Evolutionary conservation across 345 rosid genomes (phyloP), one percentile per base, ranked within the genome.

Genomic region (Citrus trifoliata): DNA sequence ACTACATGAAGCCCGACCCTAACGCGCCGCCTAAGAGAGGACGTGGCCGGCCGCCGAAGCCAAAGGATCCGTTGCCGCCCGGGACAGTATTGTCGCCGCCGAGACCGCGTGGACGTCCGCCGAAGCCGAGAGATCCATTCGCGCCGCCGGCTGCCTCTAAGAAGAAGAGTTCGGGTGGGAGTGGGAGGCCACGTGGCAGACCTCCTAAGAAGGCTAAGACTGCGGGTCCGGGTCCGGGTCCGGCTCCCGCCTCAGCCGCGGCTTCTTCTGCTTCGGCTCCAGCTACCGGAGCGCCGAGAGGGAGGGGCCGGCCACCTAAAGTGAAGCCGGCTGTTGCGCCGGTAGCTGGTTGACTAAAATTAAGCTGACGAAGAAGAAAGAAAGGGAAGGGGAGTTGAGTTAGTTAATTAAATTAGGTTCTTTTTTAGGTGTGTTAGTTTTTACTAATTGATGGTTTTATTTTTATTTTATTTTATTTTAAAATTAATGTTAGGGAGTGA

Each of bases 11-110:
- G 66, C 96, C 95, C 0, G 86, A 89, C 82, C 95, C 93, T 0
- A 78, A 86, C 65, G 90, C 93, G n/a, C 97, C 97, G 0, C 93
- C 96, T 4, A 93, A 88, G 83, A 85, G 99, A 32, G 97, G 98
- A 51, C 96, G 98, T 6, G 96, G 99, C 59, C 93, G 98, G 35
- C 99, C 99, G 4, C 95, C 98, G 0, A 95, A 93, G 81, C 84
- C 93, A 0, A 92, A 88, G 77, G 76, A 12, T 0, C 81, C 88
- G 0, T 3, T 79, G 1, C 89, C 88, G 4, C 80, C 85, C 0
- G 85, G 88, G 0, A 27, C 76, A 6, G 86, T 77, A 0, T 35
- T 81, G 14, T 27, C 86, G 0, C 80, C 95, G 0, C 89, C 94
- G 0, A 88, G 93, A 55, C 93, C 97, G 4, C 89, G 95, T 0